Conservation (phyloP, 2,329 filamentous ascomycete genomes). For the Sordariomycetes sp. region DNA sequence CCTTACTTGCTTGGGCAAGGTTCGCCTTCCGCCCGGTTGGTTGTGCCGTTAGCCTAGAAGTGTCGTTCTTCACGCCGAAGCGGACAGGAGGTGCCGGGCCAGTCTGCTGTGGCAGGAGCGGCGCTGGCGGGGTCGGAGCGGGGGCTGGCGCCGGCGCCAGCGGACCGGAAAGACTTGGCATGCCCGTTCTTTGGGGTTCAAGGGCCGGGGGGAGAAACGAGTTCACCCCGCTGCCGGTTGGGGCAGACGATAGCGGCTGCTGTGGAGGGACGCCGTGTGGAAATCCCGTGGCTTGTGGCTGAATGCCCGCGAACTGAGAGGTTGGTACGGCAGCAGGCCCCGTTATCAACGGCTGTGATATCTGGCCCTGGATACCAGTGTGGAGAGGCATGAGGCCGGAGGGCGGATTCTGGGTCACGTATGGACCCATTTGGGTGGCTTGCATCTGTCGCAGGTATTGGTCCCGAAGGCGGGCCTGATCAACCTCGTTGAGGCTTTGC, state of each 20-base stretch:
- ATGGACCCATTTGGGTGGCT: slow-evolving; percentile 26
- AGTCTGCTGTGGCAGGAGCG: slow-evolving; percentile 28
- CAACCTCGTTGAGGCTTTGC: slow-evolving; percentile 66
- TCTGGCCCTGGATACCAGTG: slow-evolving; percentile 19
- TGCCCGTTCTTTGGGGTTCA: slow-evolving; percentile 48
- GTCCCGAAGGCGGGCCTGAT: slow-evolving; percentile 54
- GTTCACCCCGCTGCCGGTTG: slow-evolving; percentile 34
- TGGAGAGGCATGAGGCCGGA: slow-evolving; percentile 23
- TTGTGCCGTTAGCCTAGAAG: slow-evolving; percentile 74
- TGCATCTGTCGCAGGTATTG: slow-evolving; percentile 41
- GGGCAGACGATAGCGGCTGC: neutral
- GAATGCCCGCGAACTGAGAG: slow-evolving; percentile 35
- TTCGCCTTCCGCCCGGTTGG: slow-evolving; percentile 85
- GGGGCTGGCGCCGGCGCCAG: neutral
- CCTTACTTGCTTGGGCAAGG: slow-evolving; percentile 87
- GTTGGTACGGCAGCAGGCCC: slow-evolving; percentile 22
- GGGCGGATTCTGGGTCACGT: slow-evolving; percentile 14
- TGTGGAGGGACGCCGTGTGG: neutral
- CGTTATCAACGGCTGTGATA: slow-evolving; percentile 40
- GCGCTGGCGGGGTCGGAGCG: neutral
- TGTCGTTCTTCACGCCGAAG: slow-evolving; percentile 66
- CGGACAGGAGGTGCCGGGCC: slow-evolving; percentile 74
- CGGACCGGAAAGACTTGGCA: slow-evolving; percentile 13
- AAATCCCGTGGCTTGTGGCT: slow-evolving; percentile 42
- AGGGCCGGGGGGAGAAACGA: slow-evolving; percentile 45